phyloP scores from a whole-genome alignment of 306 rosid genomes.

The Cucumis sativus region Cucumber_9930_V3 NC_026655.2:13569501-13570000 shows the following conservation, averaged over 20 bases:
- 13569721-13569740: constrained; percentile 29
- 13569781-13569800: not conserved
- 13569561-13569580: constrained; percentile 46
- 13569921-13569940: not conserved
- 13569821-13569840: not conserved
- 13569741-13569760: not conserved
- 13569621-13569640: constrained; percentile 99
- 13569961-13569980: not conserved
- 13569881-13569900: not conserved
- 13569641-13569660: constrained; percentile 78
- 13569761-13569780: not conserved
- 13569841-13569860: not conserved
- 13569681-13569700: constrained; percentile 99
- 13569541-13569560: not conserved
- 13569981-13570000: constrained; percentile 7
- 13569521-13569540: not conserved
- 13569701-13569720: constrained; percentile 99
- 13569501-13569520: not conserved
- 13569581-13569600: constrained; percentile 95
- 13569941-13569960: not conserved
- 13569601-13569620: constrained; percentile 98
- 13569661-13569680: constrained; percentile 89
- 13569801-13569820: not conserved
- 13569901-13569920: not conserved
- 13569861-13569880: not conserved